Evolutionary conservation across 768 basidiomycete species (phyloP), one percentile per base, ranked within the genome.

Genomic region (Rhodosporidiobolus sp.): DNA sequence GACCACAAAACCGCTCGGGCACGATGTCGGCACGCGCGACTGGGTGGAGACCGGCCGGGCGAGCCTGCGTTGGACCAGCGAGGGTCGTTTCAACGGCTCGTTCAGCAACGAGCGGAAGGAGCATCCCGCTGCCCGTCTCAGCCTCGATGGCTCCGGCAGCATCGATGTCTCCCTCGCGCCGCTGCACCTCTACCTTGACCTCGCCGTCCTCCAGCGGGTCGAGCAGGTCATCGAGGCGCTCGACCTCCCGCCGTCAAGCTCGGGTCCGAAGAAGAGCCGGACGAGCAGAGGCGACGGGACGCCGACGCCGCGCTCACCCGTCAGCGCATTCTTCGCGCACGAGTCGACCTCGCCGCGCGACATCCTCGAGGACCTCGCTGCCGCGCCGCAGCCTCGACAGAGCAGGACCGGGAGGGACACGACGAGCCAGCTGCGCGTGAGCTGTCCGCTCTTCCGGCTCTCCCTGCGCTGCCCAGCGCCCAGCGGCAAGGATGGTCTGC

Each of bases 111-210:
- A 59, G 58, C 35, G 4, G 43, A 55, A 53, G 30, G 35, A 34
- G 57, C 17, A 35, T 1, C 56, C 54, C 20, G 61, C n/a, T 28
- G 19, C 24, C 0, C 22, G 26, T 54, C 61, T 32, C 12, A 0
- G 50, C 54, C 11, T 4, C 8, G 24, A 28, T 7, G n/a, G 11
- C 10, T 16, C 43, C 24, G 14, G 3, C 19, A 50, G 43, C 26
- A 38, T 26, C 52, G 58, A 28, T 4, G 20, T 72, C 52, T 0
- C 17, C 8, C 55, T 75, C 5, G 46, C 67, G n/a, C 78, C 80
- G 1, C 22, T 82, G 4, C 82, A 81, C 65, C 14, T 79, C 38
- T 81, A 80, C 73, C 48, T 79, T 48, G 82, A 82, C 52, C 73
- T 81, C 6, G 78, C 79, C 2, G 69, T 82, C 0, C 75, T 81